These are phyloP conservation scores for Chaetomium strumarium DNA, from an alignment of 2,329 filamentous ascomycete species.

Conservation along the genomic window DNA sequence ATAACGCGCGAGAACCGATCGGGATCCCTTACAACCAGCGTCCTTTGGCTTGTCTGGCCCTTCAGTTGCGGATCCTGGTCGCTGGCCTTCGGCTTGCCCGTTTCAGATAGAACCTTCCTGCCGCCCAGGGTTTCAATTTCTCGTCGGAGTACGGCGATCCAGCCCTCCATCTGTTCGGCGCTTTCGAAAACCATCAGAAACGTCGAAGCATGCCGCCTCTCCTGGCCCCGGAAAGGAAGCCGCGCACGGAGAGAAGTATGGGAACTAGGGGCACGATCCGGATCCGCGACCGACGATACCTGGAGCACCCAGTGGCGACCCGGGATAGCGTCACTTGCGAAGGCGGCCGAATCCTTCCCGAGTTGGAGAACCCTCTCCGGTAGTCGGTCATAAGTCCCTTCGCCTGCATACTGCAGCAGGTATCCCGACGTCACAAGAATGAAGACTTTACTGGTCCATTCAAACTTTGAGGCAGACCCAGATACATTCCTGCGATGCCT, in stretches of 20 bases:
- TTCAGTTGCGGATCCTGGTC: slow-evolving; percentile 31
- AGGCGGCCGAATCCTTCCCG: slow-evolving; percentile 69
- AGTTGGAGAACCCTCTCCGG: slow-evolving; percentile 71
- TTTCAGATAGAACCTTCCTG: slow-evolving; percentile 56
- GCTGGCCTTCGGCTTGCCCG: slow-evolving; percentile 45
- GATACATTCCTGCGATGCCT: slow-evolving; percentile 42
- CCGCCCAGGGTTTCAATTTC: slow-evolving; percentile 68
- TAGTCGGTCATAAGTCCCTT: slow-evolving; percentile 63
- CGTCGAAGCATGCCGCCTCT: slow-evolving; percentile 54
- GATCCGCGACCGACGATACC: slow-evolving; percentile 60
- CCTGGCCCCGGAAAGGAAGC: slow-evolving; percentile 52
- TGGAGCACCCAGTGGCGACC: slow-evolving; percentile 77
- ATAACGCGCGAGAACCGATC: slow-evolving; percentile 40
- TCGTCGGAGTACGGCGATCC: slow-evolving; percentile 62
- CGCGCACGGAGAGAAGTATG: slow-evolving; percentile 61
- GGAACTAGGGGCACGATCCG: slow-evolving; percentile 45
- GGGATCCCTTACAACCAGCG: slow-evolving; percentile 43
- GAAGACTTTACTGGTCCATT: slow-evolving; percentile 68
- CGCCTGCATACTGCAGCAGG: slow-evolving; percentile 66
- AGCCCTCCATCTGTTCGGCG: slow-evolving; percentile 68
- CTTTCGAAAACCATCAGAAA: slow-evolving; percentile 68
- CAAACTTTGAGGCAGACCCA: slow-evolving; percentile 41
- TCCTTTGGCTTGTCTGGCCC: slow-evolving; percentile 40
- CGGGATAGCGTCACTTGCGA: slow-evolving; percentile 73
- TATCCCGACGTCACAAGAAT: slow-evolving; percentile 66